phyloP scores from a whole-genome alignment of 2,329 filamentous ascomycete species.

The Verticillium longisporum region DNA sequence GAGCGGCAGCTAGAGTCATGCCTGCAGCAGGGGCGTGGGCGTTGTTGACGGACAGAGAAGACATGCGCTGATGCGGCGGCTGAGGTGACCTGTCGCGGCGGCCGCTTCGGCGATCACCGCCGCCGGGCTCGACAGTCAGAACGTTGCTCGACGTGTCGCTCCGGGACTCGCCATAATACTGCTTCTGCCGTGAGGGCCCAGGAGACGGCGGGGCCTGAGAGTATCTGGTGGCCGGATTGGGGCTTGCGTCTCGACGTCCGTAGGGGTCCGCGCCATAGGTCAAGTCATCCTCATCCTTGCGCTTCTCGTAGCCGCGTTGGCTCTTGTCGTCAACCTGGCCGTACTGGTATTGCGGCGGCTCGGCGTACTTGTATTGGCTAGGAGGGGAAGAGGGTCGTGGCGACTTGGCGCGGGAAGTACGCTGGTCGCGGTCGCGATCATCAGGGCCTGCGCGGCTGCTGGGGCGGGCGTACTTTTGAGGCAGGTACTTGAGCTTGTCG shows the following conservation, averaged over 20 bases:
- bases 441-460: constrained; percentile 14
- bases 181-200: constrained; percentile 9
- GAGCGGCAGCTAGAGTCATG: constrained; percentile 49
- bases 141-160: constrained; percentile 30
- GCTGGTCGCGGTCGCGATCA: constrained; percentile 30
- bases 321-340: constrained; percentile 9
- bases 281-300: constrained; percentile 33
- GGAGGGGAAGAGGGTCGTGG: constrained; percentile 8
- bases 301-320: constrained; percentile 9
- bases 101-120: constrained; percentile 25
- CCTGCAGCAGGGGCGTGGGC: constrained; percentile 26
- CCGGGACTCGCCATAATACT: constrained; percentile 27
- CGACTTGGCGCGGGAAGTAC: constrained; percentile 7
- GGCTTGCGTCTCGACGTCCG: not conserved
- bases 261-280: constrained; percentile 36
- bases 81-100: constrained; percentile 37
- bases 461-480: constrained; percentile 38
- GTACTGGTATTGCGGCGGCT: constrained; percentile 20
- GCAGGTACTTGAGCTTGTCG: constrained; percentile 36
- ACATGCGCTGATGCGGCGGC: constrained; percentile 44
- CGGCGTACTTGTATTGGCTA: constrained; percentile 17
- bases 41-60: constrained; percentile 42
- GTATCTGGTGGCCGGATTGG: constrained; percentile 9
- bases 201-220: not conserved
- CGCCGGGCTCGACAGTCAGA: constrained; percentile 32